phyloP scores from a whole-genome alignment of 1,139 yeast genomes.

The Yamadazyma spencermartinsiae region DNA sequence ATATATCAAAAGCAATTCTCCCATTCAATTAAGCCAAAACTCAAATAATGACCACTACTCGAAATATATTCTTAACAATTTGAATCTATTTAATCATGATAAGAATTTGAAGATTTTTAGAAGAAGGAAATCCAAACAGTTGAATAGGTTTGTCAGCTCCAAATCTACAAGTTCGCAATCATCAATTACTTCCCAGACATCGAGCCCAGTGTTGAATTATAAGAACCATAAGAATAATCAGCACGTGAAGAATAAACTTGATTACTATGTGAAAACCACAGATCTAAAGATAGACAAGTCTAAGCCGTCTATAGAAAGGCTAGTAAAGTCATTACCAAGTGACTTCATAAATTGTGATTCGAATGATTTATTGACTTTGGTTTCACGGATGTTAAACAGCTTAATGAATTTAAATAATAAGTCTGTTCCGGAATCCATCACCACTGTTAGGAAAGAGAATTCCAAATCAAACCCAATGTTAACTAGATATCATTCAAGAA shows the following conservation, averaged over 20 bases:
- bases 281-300: conserved; percentile 6
- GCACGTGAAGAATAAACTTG: conserved; percentile 1
- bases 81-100: conserved; percentile 4
- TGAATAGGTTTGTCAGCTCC: conserved; percentile 4
- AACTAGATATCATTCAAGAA: conserved; percentile 89
- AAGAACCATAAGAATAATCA: conserved; percentile 8
- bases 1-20: conserved; percentile 12
- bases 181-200: not conserved
- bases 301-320: conserved; percentile 3
- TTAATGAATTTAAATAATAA: conserved; percentile 69
- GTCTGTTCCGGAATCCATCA: conserved; percentile 37
- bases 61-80: conserved; percentile 9
- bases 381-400: conserved; percentile 78
- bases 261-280: conserved; percentile 7
- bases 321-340: conserved; percentile 33
- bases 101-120: conserved; percentile 7
- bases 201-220: not conserved
- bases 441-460: conserved; percentile 18
- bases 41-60: conserved; percentile 9
- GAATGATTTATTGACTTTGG: conserved; percentile 66
- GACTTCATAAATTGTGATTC: conserved; percentile 68
- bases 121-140: conserved; percentile 6
- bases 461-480: conserved; percentile 31
- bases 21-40: conserved; percentile 3
- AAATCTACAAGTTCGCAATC: not conserved